phyloP scores from a whole-genome alignment of 805 yeast genomes.

The Sungouiozyma intestinalis region DNA sequence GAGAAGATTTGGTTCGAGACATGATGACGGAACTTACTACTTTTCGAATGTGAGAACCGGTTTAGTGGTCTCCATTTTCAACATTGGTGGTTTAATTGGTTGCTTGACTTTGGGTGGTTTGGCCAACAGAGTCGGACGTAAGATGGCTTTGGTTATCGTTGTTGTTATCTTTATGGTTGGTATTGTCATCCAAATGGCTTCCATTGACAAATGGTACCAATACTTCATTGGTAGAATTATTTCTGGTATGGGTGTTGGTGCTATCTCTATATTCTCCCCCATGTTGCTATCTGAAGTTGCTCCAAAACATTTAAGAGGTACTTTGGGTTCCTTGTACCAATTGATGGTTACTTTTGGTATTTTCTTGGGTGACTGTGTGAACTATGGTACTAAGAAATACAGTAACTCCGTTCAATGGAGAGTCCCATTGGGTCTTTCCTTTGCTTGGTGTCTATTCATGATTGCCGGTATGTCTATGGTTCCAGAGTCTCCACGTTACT shows the following conservation, averaged over 20 bases:
- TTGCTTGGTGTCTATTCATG: constrained; percentile 36
- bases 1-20: constrained; percentile 41
- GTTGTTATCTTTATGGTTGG: constrained; percentile 60
- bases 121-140: constrained; percentile 59
- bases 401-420: constrained; percentile 55
- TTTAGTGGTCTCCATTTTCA: constrained; percentile 50
- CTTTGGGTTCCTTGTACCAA: constrained; percentile 62
- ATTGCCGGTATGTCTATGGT: constrained; percentile 35
- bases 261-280: constrained; percentile 66
- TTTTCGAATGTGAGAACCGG: constrained; percentile 48
- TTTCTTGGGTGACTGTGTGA: constrained; percentile 66
- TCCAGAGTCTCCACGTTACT: constrained; percentile 70
- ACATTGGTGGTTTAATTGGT: constrained; percentile 70
- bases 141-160: constrained; percentile 48
- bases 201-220: constrained; percentile 51
- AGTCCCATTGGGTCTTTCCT: constrained; percentile 53
- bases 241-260: constrained; percentile 78
- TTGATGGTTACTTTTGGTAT: constrained; percentile 65
- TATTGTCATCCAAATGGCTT: constrained; percentile 54
- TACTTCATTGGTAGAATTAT: constrained; percentile 55
- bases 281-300: constrained; percentile 45
- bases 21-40: constrained; percentile 25
- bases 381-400: constrained; percentile 42
- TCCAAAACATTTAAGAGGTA: constrained; percentile 48
- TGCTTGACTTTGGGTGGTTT: constrained; percentile 48